Evolutionary conservation across 345 rosid genomes (phyloP).

Genomic region (Eucalyptus sp.): DNA sequence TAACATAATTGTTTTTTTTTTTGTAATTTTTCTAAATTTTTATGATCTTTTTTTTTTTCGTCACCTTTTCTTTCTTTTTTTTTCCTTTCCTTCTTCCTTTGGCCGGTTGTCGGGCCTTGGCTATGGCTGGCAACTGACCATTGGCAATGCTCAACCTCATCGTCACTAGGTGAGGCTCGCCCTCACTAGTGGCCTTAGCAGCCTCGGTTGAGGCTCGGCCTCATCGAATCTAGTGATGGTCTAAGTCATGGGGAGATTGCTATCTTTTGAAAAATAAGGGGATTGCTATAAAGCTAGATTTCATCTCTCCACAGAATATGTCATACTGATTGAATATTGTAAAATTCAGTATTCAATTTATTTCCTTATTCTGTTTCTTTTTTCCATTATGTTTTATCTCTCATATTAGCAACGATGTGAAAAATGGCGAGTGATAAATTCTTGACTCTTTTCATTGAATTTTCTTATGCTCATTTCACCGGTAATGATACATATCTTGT

Average conservation of each 20-base stretch:
- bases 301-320: background rate
- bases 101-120: no score
- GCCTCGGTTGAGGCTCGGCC: fast-evolving
- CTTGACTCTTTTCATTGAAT: background rate
- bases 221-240: background rate
- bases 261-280: background rate
- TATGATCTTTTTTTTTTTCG: no score
- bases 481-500: background rate
- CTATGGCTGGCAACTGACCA: background rate
- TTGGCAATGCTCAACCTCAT: background rate
- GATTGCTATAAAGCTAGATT: background rate
- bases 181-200: background rate
- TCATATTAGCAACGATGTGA: no score
- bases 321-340: background rate
- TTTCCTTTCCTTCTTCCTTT: no score
- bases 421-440: background rate
- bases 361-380: background rate
- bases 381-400: no score
- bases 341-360: background rate
- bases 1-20: background rate
- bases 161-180: fast-evolving
- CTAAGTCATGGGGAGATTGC: fast-evolving
- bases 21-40: no score
- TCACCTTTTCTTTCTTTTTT: no score
- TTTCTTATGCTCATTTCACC: background rate